These are phyloP conservation scores for Penicillium sp. DNA, from an alignment of 2,329 filamentous ascomycete genomes.

Conservation along the genomic window DNA sequence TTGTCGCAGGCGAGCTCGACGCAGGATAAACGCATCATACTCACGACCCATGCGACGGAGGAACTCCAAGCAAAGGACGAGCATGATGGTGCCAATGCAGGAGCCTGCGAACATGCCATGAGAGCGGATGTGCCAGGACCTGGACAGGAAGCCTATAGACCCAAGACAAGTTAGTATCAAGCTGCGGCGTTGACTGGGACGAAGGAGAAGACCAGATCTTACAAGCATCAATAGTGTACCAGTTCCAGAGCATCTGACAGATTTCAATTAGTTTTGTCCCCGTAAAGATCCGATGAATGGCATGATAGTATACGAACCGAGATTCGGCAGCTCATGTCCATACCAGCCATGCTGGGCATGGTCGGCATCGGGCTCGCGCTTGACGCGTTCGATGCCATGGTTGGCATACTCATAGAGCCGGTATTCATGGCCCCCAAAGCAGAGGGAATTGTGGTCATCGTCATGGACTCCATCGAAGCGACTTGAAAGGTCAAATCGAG, in stretches of 20 bases:
- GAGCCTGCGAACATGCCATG: conserved; percentile 76
- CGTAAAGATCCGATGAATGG: background rate
- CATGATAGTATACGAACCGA: conserved; percentile 29
- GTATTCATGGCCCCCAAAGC: conserved; percentile 17
- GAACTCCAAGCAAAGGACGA: conserved; percentile 74
- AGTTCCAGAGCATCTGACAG: conserved; percentile 35
- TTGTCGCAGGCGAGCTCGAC: conserved; percentile 51
- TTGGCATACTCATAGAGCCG: conserved; percentile 10
- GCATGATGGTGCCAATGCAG: conserved; percentile 77
- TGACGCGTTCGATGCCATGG: conserved; percentile 8
- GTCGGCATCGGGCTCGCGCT: conserved; percentile 6
- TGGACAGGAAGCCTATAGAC: conserved; percentile 67
- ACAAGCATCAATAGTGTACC: conserved; percentile 34
- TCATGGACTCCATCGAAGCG: background rate
- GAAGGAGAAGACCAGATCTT: background rate
- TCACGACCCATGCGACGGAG: conserved; percentile 74
- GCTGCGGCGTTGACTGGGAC: background rate
- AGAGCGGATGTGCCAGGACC: conserved; percentile 72
- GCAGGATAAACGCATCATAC: conserved; percentile 71
- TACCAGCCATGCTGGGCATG: conserved; percentile 29
- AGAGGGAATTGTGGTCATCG: conserved; percentile 10
- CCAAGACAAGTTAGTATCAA: background rate
- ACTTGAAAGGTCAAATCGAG: background rate
- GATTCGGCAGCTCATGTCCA: conserved; percentile 40
- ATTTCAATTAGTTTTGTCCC: conserved; percentile 39